Percentiles rank a stretch among this genome's conserved stretches.
These are phyloP conservation scores for Penicillium occitanis DNA, from an alignment of 2,329 filamentous ascomycete species.

Conservation along the genomic window DNA sequence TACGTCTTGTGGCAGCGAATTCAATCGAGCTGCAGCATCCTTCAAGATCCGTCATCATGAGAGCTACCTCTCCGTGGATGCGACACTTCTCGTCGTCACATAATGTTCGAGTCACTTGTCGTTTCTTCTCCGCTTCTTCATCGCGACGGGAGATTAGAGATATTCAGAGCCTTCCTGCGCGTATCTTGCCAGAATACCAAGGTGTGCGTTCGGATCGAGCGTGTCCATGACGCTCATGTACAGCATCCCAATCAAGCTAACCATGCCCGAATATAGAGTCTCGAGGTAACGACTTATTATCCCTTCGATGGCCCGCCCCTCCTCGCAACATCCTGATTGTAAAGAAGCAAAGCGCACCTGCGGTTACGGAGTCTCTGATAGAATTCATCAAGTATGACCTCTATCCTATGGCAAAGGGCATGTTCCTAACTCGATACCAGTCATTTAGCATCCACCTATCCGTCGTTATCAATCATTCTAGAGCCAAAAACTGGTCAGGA, in stretches of 20 bases:
- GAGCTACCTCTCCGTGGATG: constrained; percentile 6
- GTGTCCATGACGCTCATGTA: not conserved
- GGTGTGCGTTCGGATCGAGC: constrained; percentile 46
- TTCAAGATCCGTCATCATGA: constrained; percentile 11
- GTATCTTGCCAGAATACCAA: constrained; percentile 64
- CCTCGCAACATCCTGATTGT: constrained; percentile 68
- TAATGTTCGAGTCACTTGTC: constrained; percentile 23
- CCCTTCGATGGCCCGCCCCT: constrained; percentile 66
- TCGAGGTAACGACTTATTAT: constrained; percentile 60
- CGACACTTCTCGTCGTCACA: constrained; percentile 19
- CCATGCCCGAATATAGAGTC: constrained; percentile 48
- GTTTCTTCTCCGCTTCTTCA: constrained; percentile 47
- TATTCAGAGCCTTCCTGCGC: constrained; percentile 46
- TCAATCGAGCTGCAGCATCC: constrained; percentile 14
- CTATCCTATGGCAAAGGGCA: not conserved
- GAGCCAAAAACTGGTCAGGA: constrained; percentile 72
- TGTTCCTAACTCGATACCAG: constrained; percentile 51
- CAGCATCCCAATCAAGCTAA: not conserved
- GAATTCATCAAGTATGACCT: constrained; percentile 54
- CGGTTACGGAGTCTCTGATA: constrained; percentile 56
- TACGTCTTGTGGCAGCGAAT: constrained; percentile 16
- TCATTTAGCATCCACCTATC: constrained; percentile 77
- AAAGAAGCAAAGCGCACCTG: constrained; percentile 62
- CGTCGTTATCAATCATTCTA: constrained; percentile 76
- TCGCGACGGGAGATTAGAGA: constrained; percentile 45